Base-by-base conservation (phyloP, 352 stramenopile genomes). In the Elongisporangium anandrum region DNA sequence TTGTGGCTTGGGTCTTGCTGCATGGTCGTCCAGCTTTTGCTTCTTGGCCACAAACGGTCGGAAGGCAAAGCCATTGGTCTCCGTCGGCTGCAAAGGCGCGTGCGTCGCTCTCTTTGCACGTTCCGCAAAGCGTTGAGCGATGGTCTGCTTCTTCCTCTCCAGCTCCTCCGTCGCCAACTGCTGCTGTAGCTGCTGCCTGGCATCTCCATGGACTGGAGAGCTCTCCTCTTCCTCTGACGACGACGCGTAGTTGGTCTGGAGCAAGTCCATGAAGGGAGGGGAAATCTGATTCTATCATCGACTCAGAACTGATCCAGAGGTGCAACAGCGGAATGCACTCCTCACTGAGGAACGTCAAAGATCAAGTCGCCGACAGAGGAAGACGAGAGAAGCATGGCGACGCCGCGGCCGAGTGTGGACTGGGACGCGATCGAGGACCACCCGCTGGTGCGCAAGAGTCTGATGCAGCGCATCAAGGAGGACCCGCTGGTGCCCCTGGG, bases 401-500 rank as follows among this genome's bases (percentile, higher is more conserved):
- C 24, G 24, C 24, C 24, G 24, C 24, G 24, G 7, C 24, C 24
- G 24, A 34, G 24, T 8, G 24, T 34, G 24, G 24, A 51, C 47
- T 51, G 21, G 21, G 13, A 24, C 50, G 24, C 24, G 24, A 7
- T 34, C 24, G 24, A 34, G 24, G 24, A 34, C 24, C 24, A 34
- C 24, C 19, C 45, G 19, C 19, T 21, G 45, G 45, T 50, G 55
- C 79, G 76, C 52, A 90, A 90, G 66, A 83, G 76, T 41, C 68
- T 92, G 22, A 85, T 71, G 77, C 68, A 78, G 62, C 78, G 78
- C 49, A 69, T 73, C 45, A 75, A 79, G 59, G 85, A 94, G 57
- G 83, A 94, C 38, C 85, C 85, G 52, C 73, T 92, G 21, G 85
- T 94, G 59, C 85, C 85, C 2, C 39, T 90, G 13, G 85, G 85